Conservation (phyloP, 768 basidiomycete species). For the Boletus subparvulus region DNA sequence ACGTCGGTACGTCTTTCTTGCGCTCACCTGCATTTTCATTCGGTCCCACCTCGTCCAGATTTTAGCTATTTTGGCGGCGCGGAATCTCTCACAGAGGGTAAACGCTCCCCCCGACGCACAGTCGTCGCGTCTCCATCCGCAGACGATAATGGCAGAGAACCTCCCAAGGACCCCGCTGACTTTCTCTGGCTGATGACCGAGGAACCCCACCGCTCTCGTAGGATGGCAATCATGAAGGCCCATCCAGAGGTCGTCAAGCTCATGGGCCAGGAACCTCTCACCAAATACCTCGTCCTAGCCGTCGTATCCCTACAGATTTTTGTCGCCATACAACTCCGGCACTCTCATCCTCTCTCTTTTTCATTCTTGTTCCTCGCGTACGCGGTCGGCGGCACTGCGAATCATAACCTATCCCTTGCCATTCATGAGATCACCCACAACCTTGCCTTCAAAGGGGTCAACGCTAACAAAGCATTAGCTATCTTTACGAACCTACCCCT, state of each 20-base stretch:
- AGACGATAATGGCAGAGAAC: constrained; percentile 44
- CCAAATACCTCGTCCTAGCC: constrained; percentile 80
- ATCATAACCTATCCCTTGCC: constrained; percentile 96
- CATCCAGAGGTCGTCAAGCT: constrained; percentile 95
- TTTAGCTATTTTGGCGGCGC: constrained; percentile 84
- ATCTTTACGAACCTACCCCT: constrained; percentile 93
- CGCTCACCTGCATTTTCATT: background rate
- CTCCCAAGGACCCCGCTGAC: constrained; percentile 76
- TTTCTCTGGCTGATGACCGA: constrained; percentile 98
- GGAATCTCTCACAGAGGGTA: constrained; percentile 63
- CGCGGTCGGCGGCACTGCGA: constrained; percentile 87
- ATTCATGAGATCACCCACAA: constrained; percentile 99
- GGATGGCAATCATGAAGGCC: constrained; percentile 88
- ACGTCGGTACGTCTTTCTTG: constrained; percentile 18
- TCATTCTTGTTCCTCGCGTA: constrained; percentile 80
- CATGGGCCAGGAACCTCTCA: constrained; percentile 93
- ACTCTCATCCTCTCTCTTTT: constrained; percentile 66
- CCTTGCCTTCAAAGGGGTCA: constrained; percentile 82
- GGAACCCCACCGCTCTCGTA: constrained; percentile 89
- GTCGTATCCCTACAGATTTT: constrained; percentile 79
- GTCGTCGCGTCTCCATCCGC: constrained; percentile 41
- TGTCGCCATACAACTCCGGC: constrained; percentile 62
- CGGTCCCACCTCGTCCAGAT: constrained; percentile 41
- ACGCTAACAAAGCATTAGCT: constrained; percentile 82
- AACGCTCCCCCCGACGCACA: constrained; percentile 52